Base-by-base conservation (phyloP, 106 monocot genomes). In the Apostasia ramifera region DNA sequence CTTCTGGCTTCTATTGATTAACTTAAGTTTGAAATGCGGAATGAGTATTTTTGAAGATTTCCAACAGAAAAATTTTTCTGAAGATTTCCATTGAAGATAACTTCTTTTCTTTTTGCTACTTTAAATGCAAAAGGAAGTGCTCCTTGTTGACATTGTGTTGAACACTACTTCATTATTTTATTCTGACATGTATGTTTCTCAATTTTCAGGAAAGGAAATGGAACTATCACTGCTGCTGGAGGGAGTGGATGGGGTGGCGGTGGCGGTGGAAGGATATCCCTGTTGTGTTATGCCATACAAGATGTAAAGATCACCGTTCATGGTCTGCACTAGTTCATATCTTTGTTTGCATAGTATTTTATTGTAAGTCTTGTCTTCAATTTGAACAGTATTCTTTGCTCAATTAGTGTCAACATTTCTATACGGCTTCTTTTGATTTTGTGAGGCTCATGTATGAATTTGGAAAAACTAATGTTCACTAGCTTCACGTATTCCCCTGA, bases 161-260 rank as follows among this genome's bases (percentile, higher is more conserved):
- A 15, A 3, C 2, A 11, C 2, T 4, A 8, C 5, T 3, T 48
- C 26, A 6, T 49, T 47, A 47, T 65, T 65, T 7, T 15, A 44
- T 45, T 46, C 26, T 70, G 40, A 65, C 48, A 13, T 64, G 40
- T 47, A 26, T 55, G 40, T 57, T 77, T 14, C 68, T 69, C 12
- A 12, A 67, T 79, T 12, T 50, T 64, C 70, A 94, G 94, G 81
- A 88, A 80, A 73, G 94, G 94, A 53, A 85, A 88, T 57, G 94
- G 94, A 51, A 83, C 74, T 10, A 89, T 95, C 57, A 95, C 91
- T 91, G 94, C 91, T 83, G 79, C 88, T 76, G 94, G 94, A 74
- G 94, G 94, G 53, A 83, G 78, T 81, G 94, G 94, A 55, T 95
- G 91, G 91, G 94, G 94, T 58, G 94, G 94, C 40, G 94, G 94